A percentile compares a stretch with the other conserved stretches of the same genome.
Evolutionary conservation across 2,329 filamentous ascomycete species (phyloP).

Genomic region (Xylariaceae sp.): DNA sequence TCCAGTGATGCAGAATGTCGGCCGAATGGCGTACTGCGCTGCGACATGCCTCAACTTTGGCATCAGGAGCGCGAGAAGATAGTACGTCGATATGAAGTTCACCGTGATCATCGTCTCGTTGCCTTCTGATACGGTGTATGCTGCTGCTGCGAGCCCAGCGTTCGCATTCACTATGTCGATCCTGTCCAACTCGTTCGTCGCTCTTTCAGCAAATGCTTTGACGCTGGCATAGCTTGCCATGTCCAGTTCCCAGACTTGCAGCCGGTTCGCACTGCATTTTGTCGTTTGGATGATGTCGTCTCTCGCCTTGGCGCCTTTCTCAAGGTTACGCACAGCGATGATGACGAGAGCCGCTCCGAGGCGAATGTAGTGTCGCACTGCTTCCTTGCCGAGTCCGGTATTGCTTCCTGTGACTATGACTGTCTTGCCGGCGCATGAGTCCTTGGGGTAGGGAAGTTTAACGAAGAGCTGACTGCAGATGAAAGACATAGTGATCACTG

Average conservation of each 20-base stretch:
- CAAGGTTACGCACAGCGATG: constrained; percentile 33
- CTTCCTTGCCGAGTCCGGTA: constrained; percentile 35
- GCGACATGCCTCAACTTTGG: constrained; percentile 48
- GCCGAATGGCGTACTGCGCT: constrained; percentile 14
- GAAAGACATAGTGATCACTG: not conserved
- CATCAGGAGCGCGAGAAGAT: constrained; percentile 48
- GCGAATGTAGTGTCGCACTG: constrained; percentile 29
- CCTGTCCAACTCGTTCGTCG: constrained; percentile 35
- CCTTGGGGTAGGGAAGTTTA: constrained; percentile 21
- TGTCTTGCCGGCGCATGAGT: constrained; percentile 29
- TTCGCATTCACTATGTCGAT: constrained; percentile 46
- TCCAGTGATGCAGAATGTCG: constrained; percentile 29
- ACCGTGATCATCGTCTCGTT: constrained; percentile 49
- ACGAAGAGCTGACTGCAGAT: constrained; percentile 12
- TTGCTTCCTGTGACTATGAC: constrained; percentile 37
- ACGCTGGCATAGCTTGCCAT: constrained; percentile 46
- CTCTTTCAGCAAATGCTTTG: constrained; percentile 39
- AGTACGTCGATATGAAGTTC: constrained; percentile 52
- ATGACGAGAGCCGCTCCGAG: constrained; percentile 28
- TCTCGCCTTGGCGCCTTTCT: constrained; percentile 38
- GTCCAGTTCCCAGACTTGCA: constrained; percentile 52
- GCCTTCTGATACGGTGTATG: constrained; percentile 38
- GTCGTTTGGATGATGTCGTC: constrained; percentile 34
- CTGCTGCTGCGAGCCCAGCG: constrained; percentile 37
- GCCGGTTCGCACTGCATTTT: constrained; percentile 17